Evolutionary conservation across 768 basidiomycete species (phyloP).

Genomic region (Hysterangium stoloniferum): DNA sequence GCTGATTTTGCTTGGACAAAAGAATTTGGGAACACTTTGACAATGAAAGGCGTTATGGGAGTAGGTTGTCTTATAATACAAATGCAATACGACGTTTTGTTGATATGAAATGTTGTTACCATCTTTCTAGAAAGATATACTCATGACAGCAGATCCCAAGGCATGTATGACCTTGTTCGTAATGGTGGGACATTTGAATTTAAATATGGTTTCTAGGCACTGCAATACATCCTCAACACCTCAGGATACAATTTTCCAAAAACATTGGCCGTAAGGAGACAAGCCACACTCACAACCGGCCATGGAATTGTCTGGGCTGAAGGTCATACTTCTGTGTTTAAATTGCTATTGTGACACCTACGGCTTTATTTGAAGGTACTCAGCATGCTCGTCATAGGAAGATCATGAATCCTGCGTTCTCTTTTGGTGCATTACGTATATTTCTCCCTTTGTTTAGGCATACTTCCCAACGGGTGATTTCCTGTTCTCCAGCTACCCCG

Average conservation of each 20-base stretch:
- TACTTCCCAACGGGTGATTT: constrained; percentile 7
- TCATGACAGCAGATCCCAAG: not conserved
- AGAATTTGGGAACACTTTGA: not conserved
- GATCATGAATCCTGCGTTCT: constrained; percentile 29
- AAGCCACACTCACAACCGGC: constrained; percentile 43
- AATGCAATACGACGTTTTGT: not conserved
- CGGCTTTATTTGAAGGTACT: constrained; percentile 15
- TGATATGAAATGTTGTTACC: not conserved
- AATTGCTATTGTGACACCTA: not conserved
- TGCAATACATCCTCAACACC: constrained; percentile 23
- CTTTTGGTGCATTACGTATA: constrained; percentile 32
- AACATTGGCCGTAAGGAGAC: constrained; percentile 22
- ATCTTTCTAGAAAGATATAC: not conserved
- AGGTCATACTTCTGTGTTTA: constrained; percentile 22
- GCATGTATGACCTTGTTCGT: not conserved
- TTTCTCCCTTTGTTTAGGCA: constrained; percentile 18
- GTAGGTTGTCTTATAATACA: not conserved
- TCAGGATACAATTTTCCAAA: constrained; percentile 23
- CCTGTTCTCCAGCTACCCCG: not conserved
- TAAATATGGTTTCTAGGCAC: constrained; percentile 7
- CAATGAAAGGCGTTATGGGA: not conserved
- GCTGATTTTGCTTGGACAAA: constrained; percentile 5
- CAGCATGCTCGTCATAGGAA: constrained; percentile 26
- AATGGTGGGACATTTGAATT: not conserved
- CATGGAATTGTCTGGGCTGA: constrained; percentile 49